Base-by-base conservation (phyloP, 306 rosid genomes). In the Psophocarpus tetragonolobus region DNA sequence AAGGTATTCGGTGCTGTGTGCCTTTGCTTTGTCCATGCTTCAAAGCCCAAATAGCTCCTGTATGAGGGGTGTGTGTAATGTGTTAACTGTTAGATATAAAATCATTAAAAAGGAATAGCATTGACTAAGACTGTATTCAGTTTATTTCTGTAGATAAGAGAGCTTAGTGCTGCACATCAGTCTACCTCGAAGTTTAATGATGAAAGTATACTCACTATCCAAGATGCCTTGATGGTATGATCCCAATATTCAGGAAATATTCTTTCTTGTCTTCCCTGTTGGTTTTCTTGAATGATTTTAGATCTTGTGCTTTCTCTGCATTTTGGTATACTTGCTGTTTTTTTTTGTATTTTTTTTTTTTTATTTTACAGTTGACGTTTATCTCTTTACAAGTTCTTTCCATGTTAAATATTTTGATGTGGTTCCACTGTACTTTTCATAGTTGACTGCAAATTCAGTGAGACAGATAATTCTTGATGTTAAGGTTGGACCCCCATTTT, bases 401-500 rank as follows among this genome's bases (percentile, higher is more conserved):
- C 41, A 30, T 50, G 13, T 57, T 38, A 32, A 24, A 35, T 48
- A 18, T 53, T 62, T 53, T 84, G 79, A 80, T 15, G 41, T 76
- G 4, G 20, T 83, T 79, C 54, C 65, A 14, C 38, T 74, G 65
- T 18, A 30, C 58, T 65, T 47, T 72, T 87, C 77, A 36, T 75
- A 94, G 97, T 70, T 89, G 70, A 75, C 88, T 44, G 79, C 91
- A 84, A 87, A 81, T 74, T 87, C 94, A 75, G 97, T 90, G 21
- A 77, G 53, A 67, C 91, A 84, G 85, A 95, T 94, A 83, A 65
- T 94, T 68, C 81, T 94, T 80, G 98, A 94, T 69, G 88, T 90
- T 27, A 94, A 94, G 80, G 94, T 90, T 51, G 97, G 98, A 58
- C 97, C 96, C 60, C 98, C 97, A 10, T 87, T 75, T 20, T 90